phyloP scores from a whole-genome alignment of 1,284 basidiomycete genomes.

The Sporisorium scitamineum region DNA sequence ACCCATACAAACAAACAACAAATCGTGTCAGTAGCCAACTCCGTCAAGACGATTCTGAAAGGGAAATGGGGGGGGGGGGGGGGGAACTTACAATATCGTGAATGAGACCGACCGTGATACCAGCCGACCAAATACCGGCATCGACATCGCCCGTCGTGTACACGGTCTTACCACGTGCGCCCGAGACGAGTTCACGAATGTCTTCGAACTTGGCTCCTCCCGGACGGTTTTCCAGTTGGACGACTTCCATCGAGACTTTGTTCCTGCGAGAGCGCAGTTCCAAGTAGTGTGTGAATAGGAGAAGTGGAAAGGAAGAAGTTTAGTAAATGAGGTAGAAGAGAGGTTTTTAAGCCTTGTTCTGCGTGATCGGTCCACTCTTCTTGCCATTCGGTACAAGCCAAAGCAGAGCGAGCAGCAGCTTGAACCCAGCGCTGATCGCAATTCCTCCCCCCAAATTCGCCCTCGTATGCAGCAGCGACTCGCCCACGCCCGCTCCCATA shows the following conservation, averaged over 20 bases:
- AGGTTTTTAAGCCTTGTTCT: conserved; percentile 18
- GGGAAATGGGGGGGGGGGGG: too few species aligned
- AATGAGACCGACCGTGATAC: conserved; percentile 84
- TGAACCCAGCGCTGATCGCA: conserved; percentile 56
- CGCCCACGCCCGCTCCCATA: conserved; percentile 57
- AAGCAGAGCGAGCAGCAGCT: conserved; percentile 49
- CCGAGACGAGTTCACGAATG: conserved; percentile 80
- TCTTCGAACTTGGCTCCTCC: conserved; percentile 91
- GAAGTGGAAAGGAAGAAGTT: not conserved
- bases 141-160: conserved; percentile 88
- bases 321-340: not conserved
- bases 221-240: conserved; percentile 81
- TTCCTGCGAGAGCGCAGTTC: conserved; percentile 70
- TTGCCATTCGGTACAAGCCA: conserved; percentile 48
- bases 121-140: conserved; percentile 87
- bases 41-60: not conserved
- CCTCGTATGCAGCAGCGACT: conserved; percentile 51
- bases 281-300: not conserved
- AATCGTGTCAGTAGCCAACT: not conserved
- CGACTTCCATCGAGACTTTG: conserved; percentile 82
- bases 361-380: conserved; percentile 13
- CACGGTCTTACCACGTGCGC: conserved; percentile 80
- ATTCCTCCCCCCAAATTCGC: conserved; percentile 50
- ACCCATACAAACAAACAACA: not conserved
- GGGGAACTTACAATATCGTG: conserved; percentile 75